These are phyloP conservation scores for Nicotiana sylvestris DNA, from an alignment of 257 asterid genomes.

Conservation along the genomic window DNA sequence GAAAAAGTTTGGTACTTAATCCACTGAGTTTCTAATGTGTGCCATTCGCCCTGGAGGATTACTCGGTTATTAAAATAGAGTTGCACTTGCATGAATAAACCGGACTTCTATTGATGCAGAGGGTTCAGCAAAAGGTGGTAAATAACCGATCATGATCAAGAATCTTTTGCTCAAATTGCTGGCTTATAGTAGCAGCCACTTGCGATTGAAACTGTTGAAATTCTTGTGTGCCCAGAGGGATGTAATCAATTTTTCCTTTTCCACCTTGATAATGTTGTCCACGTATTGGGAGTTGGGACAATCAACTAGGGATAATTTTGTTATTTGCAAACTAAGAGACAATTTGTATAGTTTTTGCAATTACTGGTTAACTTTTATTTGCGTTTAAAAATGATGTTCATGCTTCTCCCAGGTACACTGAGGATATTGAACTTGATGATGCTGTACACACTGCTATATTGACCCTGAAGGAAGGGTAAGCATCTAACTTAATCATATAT, in stretches of 20 bases:
- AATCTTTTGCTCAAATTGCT: not conserved
- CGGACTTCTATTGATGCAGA: not conserved
- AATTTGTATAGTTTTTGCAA: not conserved
- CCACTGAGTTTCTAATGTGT: too few species aligned
- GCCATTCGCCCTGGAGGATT: too few species aligned
- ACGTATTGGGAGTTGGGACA: not conserved
- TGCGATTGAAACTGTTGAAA: not conserved
- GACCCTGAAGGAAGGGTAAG: constrained; percentile 98
- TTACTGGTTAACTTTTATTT: not conserved
- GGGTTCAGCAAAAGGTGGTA: not conserved
- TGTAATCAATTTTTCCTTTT: not conserved
- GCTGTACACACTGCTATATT: constrained; percentile 99
- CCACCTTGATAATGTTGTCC: not conserved
- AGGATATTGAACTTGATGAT: constrained; percentile 98
- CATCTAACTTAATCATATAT: not conserved
- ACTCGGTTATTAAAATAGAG: not conserved
- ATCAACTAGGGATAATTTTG: not conserved
- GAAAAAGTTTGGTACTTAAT: too few species aligned
- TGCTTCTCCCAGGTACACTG: constrained; percentile 61
- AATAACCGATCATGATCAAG: not conserved
- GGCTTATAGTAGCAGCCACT: not conserved
- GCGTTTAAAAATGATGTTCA: not conserved
- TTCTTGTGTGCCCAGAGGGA: not conserved
- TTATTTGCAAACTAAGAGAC: not conserved
- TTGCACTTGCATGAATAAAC: not conserved